These are phyloP conservation scores for Hawksworthiomyces lignivorus DNA, from an alignment of 2,329 filamentous ascomycete species.

Conservation along the genomic window DNA sequence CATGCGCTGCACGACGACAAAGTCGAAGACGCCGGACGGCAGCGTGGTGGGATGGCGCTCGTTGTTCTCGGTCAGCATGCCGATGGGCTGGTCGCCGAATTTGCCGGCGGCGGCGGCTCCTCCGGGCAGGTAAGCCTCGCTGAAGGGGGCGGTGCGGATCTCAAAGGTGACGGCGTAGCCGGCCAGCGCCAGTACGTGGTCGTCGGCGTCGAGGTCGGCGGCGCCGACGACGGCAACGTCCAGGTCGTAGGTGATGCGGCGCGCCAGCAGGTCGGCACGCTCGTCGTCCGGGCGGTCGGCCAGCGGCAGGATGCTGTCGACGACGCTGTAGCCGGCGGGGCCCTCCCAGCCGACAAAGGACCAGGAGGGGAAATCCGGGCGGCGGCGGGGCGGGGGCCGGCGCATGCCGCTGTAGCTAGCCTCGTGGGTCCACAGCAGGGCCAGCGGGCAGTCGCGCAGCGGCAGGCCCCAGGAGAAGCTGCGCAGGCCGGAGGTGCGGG, in stretches of 20 bases:
- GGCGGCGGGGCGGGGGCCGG: no score
- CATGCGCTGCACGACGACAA: constrained; percentile 5
- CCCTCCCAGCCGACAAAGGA: constrained; percentile 8
- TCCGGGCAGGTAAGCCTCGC: constrained; percentile 6
- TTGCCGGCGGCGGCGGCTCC: no score
- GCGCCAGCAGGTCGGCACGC: not conserved
- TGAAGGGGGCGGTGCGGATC: constrained; percentile 8
- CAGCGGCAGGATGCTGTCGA: constrained; percentile 1
- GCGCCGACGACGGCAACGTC: not conserved
- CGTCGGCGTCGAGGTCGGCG: not conserved
- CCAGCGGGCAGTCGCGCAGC: constrained; percentile 6
- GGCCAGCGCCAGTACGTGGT: not conserved
- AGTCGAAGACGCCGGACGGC: constrained; percentile 3
- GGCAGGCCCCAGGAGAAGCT: constrained; percentile 8
- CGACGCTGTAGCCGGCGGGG: constrained; percentile 2
- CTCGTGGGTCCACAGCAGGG: constrained; percentile 7
- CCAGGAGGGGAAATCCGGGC: constrained; percentile 6
- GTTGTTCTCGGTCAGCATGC: constrained; percentile 3
- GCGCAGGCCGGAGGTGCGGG: not conserved
- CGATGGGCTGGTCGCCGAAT: not conserved
- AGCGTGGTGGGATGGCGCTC: constrained; percentile 4
- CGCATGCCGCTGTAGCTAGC: not conserved
- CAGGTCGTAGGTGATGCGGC: constrained; percentile 2
- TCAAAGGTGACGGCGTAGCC: constrained; percentile 2
- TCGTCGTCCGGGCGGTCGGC: not conserved